Conservation (phyloP, 306 rosid species). For the Abrus precatorius region DNA sequence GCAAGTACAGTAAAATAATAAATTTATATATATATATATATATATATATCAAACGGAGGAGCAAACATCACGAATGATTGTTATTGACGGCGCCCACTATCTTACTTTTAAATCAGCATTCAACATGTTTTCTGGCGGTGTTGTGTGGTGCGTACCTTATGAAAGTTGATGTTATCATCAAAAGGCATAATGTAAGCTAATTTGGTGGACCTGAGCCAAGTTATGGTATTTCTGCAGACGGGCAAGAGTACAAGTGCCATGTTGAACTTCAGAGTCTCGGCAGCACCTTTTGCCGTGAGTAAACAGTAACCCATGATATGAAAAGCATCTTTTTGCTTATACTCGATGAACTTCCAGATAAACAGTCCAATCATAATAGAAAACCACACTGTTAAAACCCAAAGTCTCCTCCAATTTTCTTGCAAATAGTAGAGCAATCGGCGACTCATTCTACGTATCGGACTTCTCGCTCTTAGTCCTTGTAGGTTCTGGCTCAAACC, state of each 20-base stretch:
- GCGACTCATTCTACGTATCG: constrained; percentile 71
- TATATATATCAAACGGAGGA: no score
- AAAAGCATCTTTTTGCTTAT: constrained; percentile 64
- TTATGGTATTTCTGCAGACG: constrained; percentile 89
- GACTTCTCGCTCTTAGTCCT: constrained; percentile 74
- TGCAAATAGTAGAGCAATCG: constrained; percentile 73
- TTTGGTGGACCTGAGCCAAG: constrained; percentile 86
- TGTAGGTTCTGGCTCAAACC: constrained; percentile 95
- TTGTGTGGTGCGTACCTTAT: constrained; percentile 67
- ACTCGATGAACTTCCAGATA: constrained; percentile 82
- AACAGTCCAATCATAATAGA: constrained; percentile 72
- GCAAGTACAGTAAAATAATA: not conserved
- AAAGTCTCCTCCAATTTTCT: constrained; percentile 89
- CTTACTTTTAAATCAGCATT: constrained; percentile 1
- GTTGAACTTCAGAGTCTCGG: constrained; percentile 91
- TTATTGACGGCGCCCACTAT: constrained; percentile 20
- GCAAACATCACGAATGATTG: constrained; percentile 1
- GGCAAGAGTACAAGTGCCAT: constrained; percentile 92
- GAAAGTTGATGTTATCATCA: constrained; percentile 96
- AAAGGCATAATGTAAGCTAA: constrained; percentile 72
- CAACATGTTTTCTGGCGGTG: constrained; percentile 16
- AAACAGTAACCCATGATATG: constrained; percentile 84
- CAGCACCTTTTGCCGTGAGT: constrained; percentile 88
- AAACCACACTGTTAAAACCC: constrained; percentile 81
- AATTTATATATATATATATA: no score